phyloP scores from a whole-genome alignment of 1,284 basidiomycete species.

The Tilletia indica region DNA sequence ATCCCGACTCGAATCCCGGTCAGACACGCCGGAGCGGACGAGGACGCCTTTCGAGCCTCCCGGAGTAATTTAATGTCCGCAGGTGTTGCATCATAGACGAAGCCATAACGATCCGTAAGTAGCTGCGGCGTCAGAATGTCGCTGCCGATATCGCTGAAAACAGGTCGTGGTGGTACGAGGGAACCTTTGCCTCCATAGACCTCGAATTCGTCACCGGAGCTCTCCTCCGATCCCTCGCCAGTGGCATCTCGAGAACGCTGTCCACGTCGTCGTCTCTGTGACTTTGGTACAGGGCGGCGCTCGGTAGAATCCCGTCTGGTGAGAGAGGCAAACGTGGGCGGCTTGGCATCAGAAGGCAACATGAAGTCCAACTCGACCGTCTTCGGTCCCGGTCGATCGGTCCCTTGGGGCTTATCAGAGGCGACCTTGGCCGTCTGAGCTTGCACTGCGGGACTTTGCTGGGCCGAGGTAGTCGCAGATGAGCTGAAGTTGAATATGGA shows the following conservation, averaged over 20 bases:
- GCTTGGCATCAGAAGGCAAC: conserved; percentile 77
- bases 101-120: conserved; percentile 88
- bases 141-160: conserved; percentile 47
- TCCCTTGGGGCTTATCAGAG: background rate
- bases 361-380: conserved; percentile 88
- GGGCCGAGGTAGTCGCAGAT: conserved; percentile 3
- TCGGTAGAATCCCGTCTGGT: conserved; percentile 28
- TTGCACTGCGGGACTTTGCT: conserved; percentile 13
- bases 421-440: conserved; percentile 22
- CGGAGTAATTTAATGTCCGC: conserved; percentile 76
- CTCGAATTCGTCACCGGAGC: conserved; percentile 51
- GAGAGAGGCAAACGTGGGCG: conserved; percentile 65
- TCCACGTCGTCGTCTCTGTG: background rate
- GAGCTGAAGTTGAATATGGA: conserved; percentile 35
- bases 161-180: conserved; percentile 33
- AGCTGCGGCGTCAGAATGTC: conserved; percentile 63
- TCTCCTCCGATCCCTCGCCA: conserved; percentile 32
- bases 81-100: conserved; percentile 75
- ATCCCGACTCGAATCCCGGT: conserved; percentile 76
- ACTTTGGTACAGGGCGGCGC: too few species aligned
- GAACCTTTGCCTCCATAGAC: conserved; percentile 55
- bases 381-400: conserved; percentile 48
- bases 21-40: conserved; percentile 75
- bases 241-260: too few species aligned
- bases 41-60: conserved; percentile 70